These are phyloP conservation scores for Metrosideros polymorpha DNA, from an alignment of 441 rosid species.

Conservation along the genomic window DNA sequence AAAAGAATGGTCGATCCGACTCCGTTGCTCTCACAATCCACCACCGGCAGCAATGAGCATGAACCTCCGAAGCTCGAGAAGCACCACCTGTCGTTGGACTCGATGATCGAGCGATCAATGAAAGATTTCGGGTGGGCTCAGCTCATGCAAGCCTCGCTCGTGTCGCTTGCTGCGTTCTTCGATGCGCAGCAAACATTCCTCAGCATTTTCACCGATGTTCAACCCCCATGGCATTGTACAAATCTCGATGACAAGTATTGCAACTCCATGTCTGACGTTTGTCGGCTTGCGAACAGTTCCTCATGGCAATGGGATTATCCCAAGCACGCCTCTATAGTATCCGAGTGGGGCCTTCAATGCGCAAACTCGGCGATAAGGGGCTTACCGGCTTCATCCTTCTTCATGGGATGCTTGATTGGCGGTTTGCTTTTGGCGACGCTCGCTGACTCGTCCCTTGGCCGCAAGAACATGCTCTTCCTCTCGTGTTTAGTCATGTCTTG, in stretches of 20 bases:
- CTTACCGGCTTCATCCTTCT: conserved; percentile 66
- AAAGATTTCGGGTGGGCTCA: conserved; percentile 41
- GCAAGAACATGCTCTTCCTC: conserved; percentile 56
- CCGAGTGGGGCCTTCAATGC: conserved; percentile 51
- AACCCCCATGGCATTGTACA: conserved; percentile 56
- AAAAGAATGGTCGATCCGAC: background rate
- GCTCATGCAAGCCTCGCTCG: conserved; percentile 43
- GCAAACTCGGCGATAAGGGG: conserved; percentile 40
- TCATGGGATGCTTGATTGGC: conserved; percentile 58
- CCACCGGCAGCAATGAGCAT: background rate
- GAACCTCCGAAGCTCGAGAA: background rate
- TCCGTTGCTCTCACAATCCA: background rate
- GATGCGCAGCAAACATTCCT: conserved; percentile 76
- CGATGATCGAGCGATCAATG: conserved; percentile 31
- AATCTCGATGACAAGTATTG: conserved; percentile 1
- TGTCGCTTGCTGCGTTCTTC: conserved; percentile 50
- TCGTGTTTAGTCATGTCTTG: conserved; percentile 5
- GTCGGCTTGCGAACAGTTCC: conserved; percentile 20
- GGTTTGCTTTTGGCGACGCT: conserved; percentile 49
- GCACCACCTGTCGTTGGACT: conserved; percentile 24
- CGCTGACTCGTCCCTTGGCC: conserved; percentile 63
- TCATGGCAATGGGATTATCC: conserved; percentile 53
- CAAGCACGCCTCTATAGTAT: conserved; percentile 28
- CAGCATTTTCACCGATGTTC: conserved; percentile 52
- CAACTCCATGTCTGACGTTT: conserved; percentile 15